These are phyloP conservation scores for Globisporangium emineosum DNA, from an alignment of 352 stramenopile genomes.

Conservation along the genomic window DNA sequence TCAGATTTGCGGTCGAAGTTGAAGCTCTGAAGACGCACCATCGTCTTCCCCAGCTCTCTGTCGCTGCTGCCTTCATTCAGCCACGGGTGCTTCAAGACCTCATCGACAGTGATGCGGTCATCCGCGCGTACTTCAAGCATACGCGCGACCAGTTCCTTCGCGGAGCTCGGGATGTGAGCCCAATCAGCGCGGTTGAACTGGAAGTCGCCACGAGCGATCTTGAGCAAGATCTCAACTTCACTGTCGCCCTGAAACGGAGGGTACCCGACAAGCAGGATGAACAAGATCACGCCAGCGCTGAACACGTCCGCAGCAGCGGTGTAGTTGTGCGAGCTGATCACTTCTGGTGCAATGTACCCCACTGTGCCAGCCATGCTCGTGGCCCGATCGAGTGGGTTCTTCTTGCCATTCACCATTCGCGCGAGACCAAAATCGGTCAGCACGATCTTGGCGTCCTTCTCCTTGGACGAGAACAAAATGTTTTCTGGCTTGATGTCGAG, in stretches of 20 bases:
- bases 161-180: constrained; percentile 46
- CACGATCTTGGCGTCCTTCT: constrained; percentile 59
- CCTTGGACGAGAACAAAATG: constrained; percentile 59
- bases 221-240: constrained; percentile 74
- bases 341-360: constrained; percentile 76
- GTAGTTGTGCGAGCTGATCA: constrained; percentile 68
- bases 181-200: constrained; percentile 67
- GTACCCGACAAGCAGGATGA: constrained; percentile 77
- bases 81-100: constrained; percentile 65
- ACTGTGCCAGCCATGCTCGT: constrained; percentile 75
- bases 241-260: constrained; percentile 72
- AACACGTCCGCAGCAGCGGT: constrained; percentile 71
- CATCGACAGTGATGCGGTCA: constrained; percentile 69
- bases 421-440: constrained; percentile 76
- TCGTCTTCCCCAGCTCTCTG: constrained; percentile 31
- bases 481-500: constrained; percentile 83
- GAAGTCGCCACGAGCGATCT: constrained; percentile 72
- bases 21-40: constrained; percentile 69
- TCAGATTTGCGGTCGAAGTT: constrained; percentile 80
- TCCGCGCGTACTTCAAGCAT: constrained; percentile 76
- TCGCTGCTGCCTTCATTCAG: constrained; percentile 32
- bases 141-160: constrained; percentile 62
- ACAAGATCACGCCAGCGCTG: constrained; percentile 77
- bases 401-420: constrained; percentile 69
- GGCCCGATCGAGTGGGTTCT: constrained; percentile 55